phyloP scores from a whole-genome alignment of 495 filamentous ascomycete genomes.

The Cladorrhinum samala region DNA sequence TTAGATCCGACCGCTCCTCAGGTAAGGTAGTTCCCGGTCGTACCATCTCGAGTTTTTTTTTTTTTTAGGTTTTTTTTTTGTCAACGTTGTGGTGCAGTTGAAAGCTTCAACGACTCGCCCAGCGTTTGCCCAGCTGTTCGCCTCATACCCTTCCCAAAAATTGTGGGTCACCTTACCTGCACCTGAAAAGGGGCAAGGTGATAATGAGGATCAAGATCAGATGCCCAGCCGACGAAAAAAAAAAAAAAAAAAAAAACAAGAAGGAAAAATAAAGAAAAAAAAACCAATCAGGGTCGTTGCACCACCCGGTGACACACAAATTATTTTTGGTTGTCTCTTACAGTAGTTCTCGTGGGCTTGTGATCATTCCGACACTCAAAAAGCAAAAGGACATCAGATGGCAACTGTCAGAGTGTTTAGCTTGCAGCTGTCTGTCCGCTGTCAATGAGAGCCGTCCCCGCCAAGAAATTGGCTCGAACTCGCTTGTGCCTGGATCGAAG shows the following conservation, averaged over 20 bases:
- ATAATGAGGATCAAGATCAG: too few relatives aligned
- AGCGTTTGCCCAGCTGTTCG: neutral
- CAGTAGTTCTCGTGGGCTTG: neutral
- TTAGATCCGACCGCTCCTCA: neutral
- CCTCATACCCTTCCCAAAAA: neutral
- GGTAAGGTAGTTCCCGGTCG: neutral
- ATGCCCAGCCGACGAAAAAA: too few relatives aligned
- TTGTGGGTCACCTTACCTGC: neutral
- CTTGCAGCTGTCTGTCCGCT: neutral
- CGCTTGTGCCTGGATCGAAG: neutral
- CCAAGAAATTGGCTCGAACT: neutral
- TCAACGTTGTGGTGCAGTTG: too few relatives aligned
- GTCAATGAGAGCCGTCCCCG: too few relatives aligned
- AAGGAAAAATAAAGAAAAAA: slow-evolving; percentile 1
- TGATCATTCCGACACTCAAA: neutral
- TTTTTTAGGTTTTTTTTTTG: too few relatives aligned
- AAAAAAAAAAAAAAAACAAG: neutral
- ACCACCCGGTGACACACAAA: neutral
- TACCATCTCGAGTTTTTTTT: too few relatives aligned
- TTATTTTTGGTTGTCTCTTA: neutral
- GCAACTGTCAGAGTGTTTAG: neutral
- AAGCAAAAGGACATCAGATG: neutral
- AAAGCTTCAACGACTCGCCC: too few relatives aligned
- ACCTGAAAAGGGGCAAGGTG: neutral
- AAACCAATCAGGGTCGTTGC: neutral